These are phyloP conservation scores for Microthlaspi erraticum DNA, from an alignment of 345 rosid species.

Conservation along the genomic window DNA sequence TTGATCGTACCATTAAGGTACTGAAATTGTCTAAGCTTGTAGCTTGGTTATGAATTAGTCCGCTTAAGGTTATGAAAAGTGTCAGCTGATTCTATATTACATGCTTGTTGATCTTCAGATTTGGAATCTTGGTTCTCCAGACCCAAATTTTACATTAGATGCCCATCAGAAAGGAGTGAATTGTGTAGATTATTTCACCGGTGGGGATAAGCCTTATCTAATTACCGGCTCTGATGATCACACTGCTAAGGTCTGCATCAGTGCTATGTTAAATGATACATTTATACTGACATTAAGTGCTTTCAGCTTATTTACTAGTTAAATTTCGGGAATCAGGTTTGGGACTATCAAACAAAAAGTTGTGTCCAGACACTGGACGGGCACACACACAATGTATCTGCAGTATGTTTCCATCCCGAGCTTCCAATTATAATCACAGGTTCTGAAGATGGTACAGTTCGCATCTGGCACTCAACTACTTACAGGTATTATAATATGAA, in stretches of 20 bases:
- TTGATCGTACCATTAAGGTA: slow-evolving; percentile 95
- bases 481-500: slow-evolving; percentile 55
- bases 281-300: slow-evolving; percentile 11
- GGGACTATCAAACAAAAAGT: slow-evolving; percentile 90
- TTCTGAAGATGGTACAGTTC: slow-evolving; percentile 86
- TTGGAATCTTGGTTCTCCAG: slow-evolving; percentile 97
- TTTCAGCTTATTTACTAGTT: slow-evolving; percentile 37
- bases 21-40: slow-evolving; percentile 5
- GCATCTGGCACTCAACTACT: slow-evolving; percentile 81
- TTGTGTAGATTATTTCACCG: slow-evolving; percentile 92
- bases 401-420: slow-evolving; percentile 84
- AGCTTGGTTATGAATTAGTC: slow-evolving; percentile 21
- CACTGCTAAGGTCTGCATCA: slow-evolving; percentile 77
- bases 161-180: slow-evolving; percentile 96
- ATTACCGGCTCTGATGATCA: slow-evolving; percentile 95
- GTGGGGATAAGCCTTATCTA: slow-evolving; percentile 93
- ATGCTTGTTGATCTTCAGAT: slow-evolving; percentile 55
- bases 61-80: slow-evolving; percentile 11
- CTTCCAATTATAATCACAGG: slow-evolving; percentile 82
- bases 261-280: slow-evolving; percentile 18
- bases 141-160: slow-evolving; percentile 91
- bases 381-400: slow-evolving; percentile 86
- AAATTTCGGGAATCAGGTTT: slow-evolving; percentile 54
- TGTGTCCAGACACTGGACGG: slow-evolving; percentile 88
- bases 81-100: slow-evolving; percentile 20